Base-by-base conservation (phyloP, 2,329 filamentous ascomycete species). In the Sporothrix brasiliensis region DNA sequence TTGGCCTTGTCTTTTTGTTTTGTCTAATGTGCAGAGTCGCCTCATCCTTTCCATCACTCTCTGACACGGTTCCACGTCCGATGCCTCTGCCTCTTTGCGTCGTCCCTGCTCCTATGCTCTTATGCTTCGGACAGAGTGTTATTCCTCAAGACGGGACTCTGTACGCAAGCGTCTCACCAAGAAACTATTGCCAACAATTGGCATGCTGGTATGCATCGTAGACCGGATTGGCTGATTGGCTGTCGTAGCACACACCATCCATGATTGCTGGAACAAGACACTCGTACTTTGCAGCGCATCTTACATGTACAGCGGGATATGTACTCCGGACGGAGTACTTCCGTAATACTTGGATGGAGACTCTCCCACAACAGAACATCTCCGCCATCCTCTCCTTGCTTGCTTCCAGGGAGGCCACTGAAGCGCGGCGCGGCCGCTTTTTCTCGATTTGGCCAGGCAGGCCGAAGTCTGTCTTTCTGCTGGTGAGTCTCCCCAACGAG, bases 351-450 rank as follows among this genome's bases (percentile, higher is more conserved):
- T 39, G 47, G 47, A 49, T 34, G 47, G 47, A 24, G 58, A 7
- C 58, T 47, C 7, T 61, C 41, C 41, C 4, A n/a, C 30, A 39
- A 60, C 41, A 30, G 10, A 14, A 65, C 11, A 41, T 39, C 60
- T 52, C 61, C 65, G 54, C 56, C 41, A 44, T 2, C 3, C 30
- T 67, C 63, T n/a, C 65, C 65, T 67, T 67, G 65, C 65, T 41
- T 67, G 49, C 34, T 7, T 34, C 58, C 24, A 19, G 47, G 63
- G 49, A 53, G 53, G 19, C 19, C n/a, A 34, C 63, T 67, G 27
- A 19, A 52, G 27, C 47, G 61, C 60, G 60, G 16, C 60, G 60
- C 11, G 41, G 11, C 49, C n/a, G 11, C 41, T 41, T 13, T 67
- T 50, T 53, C 63, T 67, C 13, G 27, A 27, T 65, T 27, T 65